Evolutionary conservation across 148 eudicot species (phyloP), one percentile per base, ranked within the genome.

Genomic region (Dianthus caryophyllus): DNA sequence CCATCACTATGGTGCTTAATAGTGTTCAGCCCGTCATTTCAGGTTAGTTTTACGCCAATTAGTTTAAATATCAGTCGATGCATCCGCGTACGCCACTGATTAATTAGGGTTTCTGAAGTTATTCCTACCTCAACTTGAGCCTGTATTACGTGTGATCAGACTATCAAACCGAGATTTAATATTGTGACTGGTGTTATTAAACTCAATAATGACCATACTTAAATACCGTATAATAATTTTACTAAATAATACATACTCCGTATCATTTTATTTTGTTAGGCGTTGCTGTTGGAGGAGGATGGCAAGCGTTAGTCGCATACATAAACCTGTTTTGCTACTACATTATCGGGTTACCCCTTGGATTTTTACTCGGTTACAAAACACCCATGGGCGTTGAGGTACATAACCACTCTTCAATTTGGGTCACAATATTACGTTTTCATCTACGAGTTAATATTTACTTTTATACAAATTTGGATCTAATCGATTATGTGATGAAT

Each of bases 261-360:
- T n/a, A n/a, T n/a, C n/a, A n/a, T n/a, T n/a, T n/a, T 2, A 62
- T 50, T 21, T 56, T 18, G 22, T 11, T 76, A 91, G 97, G 98
- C 59, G 98, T 92, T 52, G 98, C 98, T 30, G 84, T 92, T 56
- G 98, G 98, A 36, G 98, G 98, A 81, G 98, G 98, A n/a, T 92
- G 96, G 98, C 98, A 92, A 59, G 96, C 78, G 9, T 65, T 87
- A 30, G 90, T 92, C 70, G 96, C 96, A 76, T 92, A 82, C 60
- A 89, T 92, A 41, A 92, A 92, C 73, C 67, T 92, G 80, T 79
- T 82, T 27, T 92, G 96, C 65, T 92, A 92, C 77, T 92, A 92
- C 67, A 70, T 87, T 21, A 55, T 92, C 58, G 98, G 98, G 22
- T 81, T 92, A 43, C 98, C 98, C 49, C 73, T 87, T 36, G 98